A percentile compares a stretch with the other conserved stretches of the same genome.
phyloP scores from a whole-genome alignment of 768 basidiomycete species.

The Inosperma sp. region DNA sequence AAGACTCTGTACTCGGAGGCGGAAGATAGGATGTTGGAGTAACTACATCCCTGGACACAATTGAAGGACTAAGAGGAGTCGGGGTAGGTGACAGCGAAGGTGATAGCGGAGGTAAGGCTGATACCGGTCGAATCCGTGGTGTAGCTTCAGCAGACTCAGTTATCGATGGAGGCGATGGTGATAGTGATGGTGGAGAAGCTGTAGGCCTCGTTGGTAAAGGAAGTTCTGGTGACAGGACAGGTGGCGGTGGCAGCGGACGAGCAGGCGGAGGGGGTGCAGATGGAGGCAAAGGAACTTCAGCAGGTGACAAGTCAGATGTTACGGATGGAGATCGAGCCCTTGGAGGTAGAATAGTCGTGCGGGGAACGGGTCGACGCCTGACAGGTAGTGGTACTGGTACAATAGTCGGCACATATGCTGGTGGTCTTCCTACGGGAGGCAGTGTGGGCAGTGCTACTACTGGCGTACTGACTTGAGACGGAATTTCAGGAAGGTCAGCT shows the following conservation, averaged over 20 bases:
- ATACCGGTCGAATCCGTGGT: too few relatives aligned
- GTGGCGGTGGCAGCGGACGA: neutral
- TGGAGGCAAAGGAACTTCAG: conserved; percentile 42
- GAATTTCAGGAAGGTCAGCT: conserved; percentile 40
- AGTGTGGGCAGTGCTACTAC: conserved; percentile 31
- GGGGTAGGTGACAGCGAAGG: too few relatives aligned
- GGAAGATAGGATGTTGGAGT: conserved; percentile 34
- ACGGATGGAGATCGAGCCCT: conserved; percentile 30
- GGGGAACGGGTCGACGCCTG: too few relatives aligned
- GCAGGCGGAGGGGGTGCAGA: conserved; percentile 16
- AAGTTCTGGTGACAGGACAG: neutral
- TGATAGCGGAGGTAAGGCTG: too few relatives aligned
- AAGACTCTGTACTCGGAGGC: conserved; percentile 13
- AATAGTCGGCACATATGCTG: too few relatives aligned
- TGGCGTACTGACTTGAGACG: conserved; percentile 40
- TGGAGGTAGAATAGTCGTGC: too few relatives aligned
- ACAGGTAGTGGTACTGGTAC: too few relatives aligned
- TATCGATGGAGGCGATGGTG: too few relatives aligned
- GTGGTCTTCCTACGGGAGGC: too few relatives aligned
- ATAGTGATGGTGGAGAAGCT: too few relatives aligned
- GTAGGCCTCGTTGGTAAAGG: too few relatives aligned
- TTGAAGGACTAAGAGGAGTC: conserved; percentile 11
- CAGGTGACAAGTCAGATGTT: conserved; percentile 27
- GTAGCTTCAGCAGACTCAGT: too few relatives aligned
- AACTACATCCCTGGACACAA: conserved; percentile 17